A percentile compares a stretch with the other conserved stretches of the same genome.
Evolutionary conservation across 2,329 filamentous ascomycete species (phyloP).

Genomic region (Cladosporium sp.): DNA sequence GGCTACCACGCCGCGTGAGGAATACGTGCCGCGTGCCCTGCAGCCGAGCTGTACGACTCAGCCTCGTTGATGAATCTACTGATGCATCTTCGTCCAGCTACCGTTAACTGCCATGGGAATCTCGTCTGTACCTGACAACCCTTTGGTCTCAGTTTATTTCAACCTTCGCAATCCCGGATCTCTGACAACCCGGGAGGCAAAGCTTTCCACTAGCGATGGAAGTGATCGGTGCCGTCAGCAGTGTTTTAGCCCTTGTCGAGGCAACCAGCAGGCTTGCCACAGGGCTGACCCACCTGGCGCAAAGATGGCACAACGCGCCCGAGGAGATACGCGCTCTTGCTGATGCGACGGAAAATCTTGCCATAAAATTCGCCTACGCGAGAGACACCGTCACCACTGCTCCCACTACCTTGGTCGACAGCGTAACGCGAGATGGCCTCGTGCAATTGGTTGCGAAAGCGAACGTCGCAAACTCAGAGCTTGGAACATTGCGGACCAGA

Average conservation of each 20-base stretch:
- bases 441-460: background rate
- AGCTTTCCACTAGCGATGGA: background rate
- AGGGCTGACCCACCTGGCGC: background rate
- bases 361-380: background rate
- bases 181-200: no score
- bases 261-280: background rate
- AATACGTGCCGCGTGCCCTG: no score
- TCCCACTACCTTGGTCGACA: background rate
- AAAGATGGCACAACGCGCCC: background rate
- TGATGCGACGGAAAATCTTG: background rate
- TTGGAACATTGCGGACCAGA: background rate
- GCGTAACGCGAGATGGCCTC: background rate
- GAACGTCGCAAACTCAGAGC: background rate
- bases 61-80: no score
- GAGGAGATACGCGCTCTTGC: background rate
- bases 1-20: no score
- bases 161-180: no score
- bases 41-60: no score
- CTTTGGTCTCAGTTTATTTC: no score
- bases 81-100: no score
- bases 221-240: background rate
- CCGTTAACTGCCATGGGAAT: no score
- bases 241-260: background rate
- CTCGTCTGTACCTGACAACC: no score
- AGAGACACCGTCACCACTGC: background rate